A percentile compares a stretch with the other conserved stretches of the same genome.
Evolutionary conservation across 176 grass and related monocot species (phyloP).

Genomic region (Bolboschoenus planiculmis): DNA sequence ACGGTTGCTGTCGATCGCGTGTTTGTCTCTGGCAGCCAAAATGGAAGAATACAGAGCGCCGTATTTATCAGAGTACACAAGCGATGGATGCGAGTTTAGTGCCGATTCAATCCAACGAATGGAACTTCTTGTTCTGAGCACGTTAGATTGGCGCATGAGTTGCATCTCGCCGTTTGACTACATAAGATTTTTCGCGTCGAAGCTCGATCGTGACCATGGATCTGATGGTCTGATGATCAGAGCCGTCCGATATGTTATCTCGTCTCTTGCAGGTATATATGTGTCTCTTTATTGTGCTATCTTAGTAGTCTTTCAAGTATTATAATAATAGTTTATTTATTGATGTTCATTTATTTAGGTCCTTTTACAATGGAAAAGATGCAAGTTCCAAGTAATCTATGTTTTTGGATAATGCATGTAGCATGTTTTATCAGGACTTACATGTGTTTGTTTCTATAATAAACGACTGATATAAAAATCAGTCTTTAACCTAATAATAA

Average conservation of each 20-base stretch:
- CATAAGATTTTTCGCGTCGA: slow-evolving; percentile 48
- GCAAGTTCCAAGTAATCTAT: background rate
- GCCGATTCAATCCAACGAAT: slow-evolving; percentile 42
- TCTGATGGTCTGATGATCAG: slow-evolving; percentile 23
- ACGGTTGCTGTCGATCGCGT: slow-evolving; percentile 56
- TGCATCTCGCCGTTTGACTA: slow-evolving; percentile 76
- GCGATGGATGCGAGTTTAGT: slow-evolving; percentile 44
- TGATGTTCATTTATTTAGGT: background rate
- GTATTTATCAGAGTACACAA: slow-evolving; percentile 42
- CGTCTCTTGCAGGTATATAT: slow-evolving; percentile 1
- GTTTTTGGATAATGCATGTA: background rate
- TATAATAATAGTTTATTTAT: no score
- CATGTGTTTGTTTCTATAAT: slow-evolving; percentile 44
- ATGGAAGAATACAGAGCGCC: slow-evolving; percentile 76
- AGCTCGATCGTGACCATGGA: slow-evolving; percentile 30
- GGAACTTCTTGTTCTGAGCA: slow-evolving; percentile 83
- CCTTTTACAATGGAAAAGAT: background rate
- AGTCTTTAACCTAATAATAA: no score
- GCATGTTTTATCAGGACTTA: slow-evolving; percentile 25
- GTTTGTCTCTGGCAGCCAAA: slow-evolving; percentile 78
- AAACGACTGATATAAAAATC: no score
- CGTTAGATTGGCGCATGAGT: slow-evolving; percentile 68
- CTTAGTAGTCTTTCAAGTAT: background rate
- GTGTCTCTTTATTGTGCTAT: background rate
- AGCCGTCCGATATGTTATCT: slow-evolving; percentile 15